Conservation (phyloP, 352 stramenopile species). For the Blastocystis sp. region DNA sequence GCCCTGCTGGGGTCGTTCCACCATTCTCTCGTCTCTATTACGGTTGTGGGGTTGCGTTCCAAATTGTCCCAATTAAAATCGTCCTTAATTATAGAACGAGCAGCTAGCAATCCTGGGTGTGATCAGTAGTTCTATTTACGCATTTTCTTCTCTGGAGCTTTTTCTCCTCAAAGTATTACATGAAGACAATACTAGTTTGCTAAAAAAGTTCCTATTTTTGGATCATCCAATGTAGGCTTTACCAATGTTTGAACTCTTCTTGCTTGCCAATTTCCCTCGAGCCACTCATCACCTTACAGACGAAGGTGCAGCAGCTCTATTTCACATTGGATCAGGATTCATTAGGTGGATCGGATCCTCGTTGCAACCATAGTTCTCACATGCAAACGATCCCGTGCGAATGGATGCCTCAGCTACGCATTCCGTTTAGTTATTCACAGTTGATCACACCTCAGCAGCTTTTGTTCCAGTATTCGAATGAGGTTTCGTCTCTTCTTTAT, state of each 20-base stretch:
- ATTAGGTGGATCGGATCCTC: neutral
- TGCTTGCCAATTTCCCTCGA: neutral
- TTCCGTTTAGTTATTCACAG: slow-evolving; percentile 30
- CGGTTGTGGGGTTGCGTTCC: neutral
- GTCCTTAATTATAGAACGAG: neutral
- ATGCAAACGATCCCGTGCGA: neutral
- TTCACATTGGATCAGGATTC: neutral
- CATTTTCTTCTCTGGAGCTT: slow-evolving; percentile 27
- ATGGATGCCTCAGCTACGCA: neutral
- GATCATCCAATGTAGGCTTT: neutral
- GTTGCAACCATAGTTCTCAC: neutral
- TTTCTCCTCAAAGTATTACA: slow-evolving; percentile 8
- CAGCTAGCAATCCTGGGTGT: neutral
- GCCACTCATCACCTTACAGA: neutral
- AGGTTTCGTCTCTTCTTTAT: neutral
- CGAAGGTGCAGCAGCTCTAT: neutral
- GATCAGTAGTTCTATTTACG: slow-evolving; percentile 2
- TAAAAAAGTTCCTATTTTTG: neutral
- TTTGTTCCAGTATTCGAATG: neutral
- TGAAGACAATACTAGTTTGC: neutral
- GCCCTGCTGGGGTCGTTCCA: neutral
- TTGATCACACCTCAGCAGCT: neutral
- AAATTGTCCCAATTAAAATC: neutral
- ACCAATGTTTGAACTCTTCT: neutral
- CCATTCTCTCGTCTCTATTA: neutral